Evolutionary conservation across 2,329 filamentous ascomycete species (phyloP), one percentile per base, ranked within the genome.

Genomic region (Sporothrix humicola): DNA sequence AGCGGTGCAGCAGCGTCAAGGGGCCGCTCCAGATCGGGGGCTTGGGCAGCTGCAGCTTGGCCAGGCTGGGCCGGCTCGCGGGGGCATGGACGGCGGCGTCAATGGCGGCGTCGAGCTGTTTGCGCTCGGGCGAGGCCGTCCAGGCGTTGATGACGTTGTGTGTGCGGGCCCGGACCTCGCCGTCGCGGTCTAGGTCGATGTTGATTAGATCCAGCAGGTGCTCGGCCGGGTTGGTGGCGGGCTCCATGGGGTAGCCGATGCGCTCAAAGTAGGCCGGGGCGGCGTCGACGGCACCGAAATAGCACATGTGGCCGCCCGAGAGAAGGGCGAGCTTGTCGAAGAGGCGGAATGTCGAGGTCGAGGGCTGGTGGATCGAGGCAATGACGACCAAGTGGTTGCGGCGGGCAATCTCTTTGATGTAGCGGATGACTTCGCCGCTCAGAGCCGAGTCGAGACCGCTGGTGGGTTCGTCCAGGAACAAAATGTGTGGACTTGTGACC

Each of bases 301-400:
- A 96, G 63, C 95, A 91, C 1, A 92, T 94, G 79, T 86, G 88
- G 73, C 93, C 93, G 73, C 93, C 93, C 79, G 88, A 91, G 17
- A 96, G 84, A 84, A 96, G 93, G 46, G 95, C 86, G 8, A 96
- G 87, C 74, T 92, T 89, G 79, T 96, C 93, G 80, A 96, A 98
- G 74, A 93, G 92, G 81, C 97, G 93, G 85, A 98, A 97, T 71
- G 98, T 87, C 87, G 97, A 94, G 48, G 95, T 94, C 15, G 93
- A 97, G n/a, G 95, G 95, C 82, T 98, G 95, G 81, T 98, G 95
- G 75, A 98, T 98, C 0, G 95, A 98, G 84, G 94, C 97, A n/a
- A 98, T 90, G 82, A 98, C 93, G 70, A 95, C 95, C 46, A 70
- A 13, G 80, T 97, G 93, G 15, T 95, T 95, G 75, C 90, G 89